Evolutionary conservation across 23 red algal genomes (phyloP), one percentile per base, ranked within the genome.

Genomic region (Chondrus crispus): DNA sequence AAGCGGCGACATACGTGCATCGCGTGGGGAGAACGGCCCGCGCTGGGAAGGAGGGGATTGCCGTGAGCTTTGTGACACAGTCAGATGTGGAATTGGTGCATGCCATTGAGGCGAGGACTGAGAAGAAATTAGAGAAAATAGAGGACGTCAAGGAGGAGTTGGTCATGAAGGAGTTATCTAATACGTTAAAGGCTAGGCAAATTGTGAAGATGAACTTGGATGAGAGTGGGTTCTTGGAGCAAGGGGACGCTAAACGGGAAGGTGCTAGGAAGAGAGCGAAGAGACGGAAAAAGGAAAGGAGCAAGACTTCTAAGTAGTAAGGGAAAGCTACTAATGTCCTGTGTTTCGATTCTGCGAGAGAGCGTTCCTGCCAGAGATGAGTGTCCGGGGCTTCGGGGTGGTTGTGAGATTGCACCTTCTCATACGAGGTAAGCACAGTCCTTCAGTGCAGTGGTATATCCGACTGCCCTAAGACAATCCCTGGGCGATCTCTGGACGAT

Each of bases 1-100:
- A 77, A 43, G 85, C 70, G n/a, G 80, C 85, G 24, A 88, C 90
- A 14, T 98, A 98, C 74, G 96, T 98, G n/a, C 96, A 98, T 76
- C 96, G 96, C 36, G 94, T 95, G 2, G 96, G 96, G 6, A 81
- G 96, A 10, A 98, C 96, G 13, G 96, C 93, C 6, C 93, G 96
- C 24, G 88, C 92, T 11, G 96, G 96, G 5, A 81, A 92, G 22
- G 54, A 32, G 24, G 96, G 96, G n/a, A 28, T 84, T 4, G 93
- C 96, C 11, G 58, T 96, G 24, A 93, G 76, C 18, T 91, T 98
- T 82, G 94, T 98, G 10, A 82, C 85, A 35, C 88, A 94, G 54
- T 44, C 55, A 32, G 87, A 94, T 62, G 85, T 91, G 5, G 62
- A 80, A 20, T 50, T 95, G 3, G 41, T 91, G 18, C 86, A 95